Percentiles rank a stretch among this genome's conserved stretches.
These are phyloP conservation scores for Rhynchosporium graminicola DNA, from an alignment of 2,329 filamentous ascomycete genomes.

Conservation along the genomic window DNA sequence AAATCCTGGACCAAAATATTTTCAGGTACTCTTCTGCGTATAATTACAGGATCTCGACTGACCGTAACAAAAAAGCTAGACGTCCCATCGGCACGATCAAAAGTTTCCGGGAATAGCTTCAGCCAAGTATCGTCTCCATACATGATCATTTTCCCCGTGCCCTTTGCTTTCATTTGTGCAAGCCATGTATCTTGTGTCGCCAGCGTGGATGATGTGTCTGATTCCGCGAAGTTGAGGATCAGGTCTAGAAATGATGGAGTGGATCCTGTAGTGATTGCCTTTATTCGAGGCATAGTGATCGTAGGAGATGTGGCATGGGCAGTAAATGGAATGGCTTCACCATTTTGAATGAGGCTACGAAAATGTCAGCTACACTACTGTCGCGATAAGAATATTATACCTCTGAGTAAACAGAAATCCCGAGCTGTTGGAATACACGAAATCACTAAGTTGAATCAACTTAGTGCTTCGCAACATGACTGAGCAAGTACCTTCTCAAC, in stretches of 20 bases:
- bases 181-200: constrained; percentile 94
- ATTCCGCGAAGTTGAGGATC: constrained; percentile 94
- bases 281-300: constrained; percentile 96
- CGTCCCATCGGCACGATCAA: constrained; percentile 86
- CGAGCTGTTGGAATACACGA: constrained; percentile 80
- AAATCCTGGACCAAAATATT: constrained; percentile 68
- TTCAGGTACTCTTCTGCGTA: constrained; percentile 35
- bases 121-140: constrained; percentile 99
- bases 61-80: constrained; percentile 98
- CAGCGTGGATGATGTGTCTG: constrained; percentile 85
- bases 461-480: neutral
- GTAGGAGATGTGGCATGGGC: constrained; percentile 95
- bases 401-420: constrained; percentile 87
- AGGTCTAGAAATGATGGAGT: constrained; percentile 98
- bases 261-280: constrained; percentile 95
- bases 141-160: constrained; percentile 78
- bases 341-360: constrained; percentile 53
- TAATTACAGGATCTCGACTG: constrained; percentile 45
- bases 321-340: constrained; percentile 87
- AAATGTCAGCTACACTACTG: constrained; percentile 12
- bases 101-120: constrained; percentile 89
- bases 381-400: constrained; percentile 47
- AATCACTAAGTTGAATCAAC: constrained; percentile 64
- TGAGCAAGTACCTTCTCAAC: constrained; percentile 67
- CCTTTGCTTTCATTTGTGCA: constrained; percentile 79